A percentile compares a stretch with the other conserved stretches of the same genome.
Evolutionary conservation across 2,329 filamentous ascomycete species (phyloP).

Genomic region (Drechslerella stenobrocha): DNA sequence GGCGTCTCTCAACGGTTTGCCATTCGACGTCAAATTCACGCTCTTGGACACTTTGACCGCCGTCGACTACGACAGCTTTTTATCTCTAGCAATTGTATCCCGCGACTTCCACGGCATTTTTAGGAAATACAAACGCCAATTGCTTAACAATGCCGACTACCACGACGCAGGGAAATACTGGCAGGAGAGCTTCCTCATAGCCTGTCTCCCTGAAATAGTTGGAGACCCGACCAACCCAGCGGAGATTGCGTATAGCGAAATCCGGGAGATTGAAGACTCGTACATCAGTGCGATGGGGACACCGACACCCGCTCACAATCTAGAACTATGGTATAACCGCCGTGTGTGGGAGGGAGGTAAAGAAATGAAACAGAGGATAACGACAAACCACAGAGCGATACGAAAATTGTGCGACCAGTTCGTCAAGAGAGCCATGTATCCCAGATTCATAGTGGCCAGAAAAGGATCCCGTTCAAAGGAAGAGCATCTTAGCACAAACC

Average conservation of each 20-base stretch:
- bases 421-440: slow-evolving; percentile 16
- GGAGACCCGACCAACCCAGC: background rate
- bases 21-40: slow-evolving; percentile 21
- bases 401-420: slow-evolving; percentile 5
- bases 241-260: background rate
- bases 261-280: slow-evolving; percentile 9
- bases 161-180: slow-evolving; percentile 8
- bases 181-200: slow-evolving; percentile 13
- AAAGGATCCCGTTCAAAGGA: background rate
- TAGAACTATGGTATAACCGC: slow-evolving; percentile 16
- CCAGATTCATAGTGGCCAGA: slow-evolving; percentile 2
- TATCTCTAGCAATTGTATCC: slow-evolving; percentile 4
- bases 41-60: background rate
- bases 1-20: slow-evolving; percentile 8
- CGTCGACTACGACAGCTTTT: slow-evolving; percentile 10
- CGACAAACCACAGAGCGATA: slow-evolving; percentile 7
- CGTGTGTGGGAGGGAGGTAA: slow-evolving; percentile 7
- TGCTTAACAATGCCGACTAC: slow-evolving; percentile 2
- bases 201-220: slow-evolving; percentile 1
- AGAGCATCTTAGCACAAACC: background rate
- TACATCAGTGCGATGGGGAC: slow-evolving; percentile 8
- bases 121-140: background rate
- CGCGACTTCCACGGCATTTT: slow-evolving; percentile 14
- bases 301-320: background rate
- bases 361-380: slow-evolving; percentile 8